Base-by-base conservation (phyloP, 768 basidiomycete genomes). In the Mycena chlorophos region DNA sequence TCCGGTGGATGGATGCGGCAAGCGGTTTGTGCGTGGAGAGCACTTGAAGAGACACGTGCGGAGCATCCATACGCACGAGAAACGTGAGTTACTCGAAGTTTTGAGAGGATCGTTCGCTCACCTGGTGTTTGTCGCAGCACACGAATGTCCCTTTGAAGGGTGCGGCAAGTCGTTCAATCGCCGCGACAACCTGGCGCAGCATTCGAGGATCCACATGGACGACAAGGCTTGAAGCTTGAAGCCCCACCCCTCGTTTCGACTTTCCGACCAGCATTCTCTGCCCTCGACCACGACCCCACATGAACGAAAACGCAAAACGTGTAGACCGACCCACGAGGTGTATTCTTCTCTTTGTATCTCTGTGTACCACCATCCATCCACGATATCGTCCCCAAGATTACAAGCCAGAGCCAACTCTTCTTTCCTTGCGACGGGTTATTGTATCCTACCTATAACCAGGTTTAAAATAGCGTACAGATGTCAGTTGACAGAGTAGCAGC, bases 11-110 rank as follows among this genome's bases (percentile, higher is more conserved):
- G 81, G 73, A 3, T 94, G 91, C 62, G 84, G 83, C 17, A 91
- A 91, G 73, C 85, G 85, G 54, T 94, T 94, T 63, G 82, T 82
- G 31, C 76, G 91, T 2, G 82, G 85, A 1, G 89, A 92, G 62
- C 91, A 94, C 69, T 73, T 94, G 54, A 91, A 91, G 71, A 74
- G 91, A 25, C 91, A 93, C 72, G 79, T 92, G 19, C 70, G 86
- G 55, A 86, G 85, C 51, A 86, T 94, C 47, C 91, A 94, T 69
- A 91, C 91, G 2, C 75, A 89, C 61, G 89, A 91, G 64, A 91
- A 88, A 77, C 88, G 91, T 92, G 62, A 71, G 89, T 78, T n/a
- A 5, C 51, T 25, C 22, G 6, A 42, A 45, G 16, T 49, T 20
- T 45, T 14, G 23, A 10, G 40, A 12, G 40, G 8, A 12, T 27